Evolutionary conservation across 768 basidiomycete genomes (phyloP).

Genomic region (Symmetrospora coprosmae): DNA sequence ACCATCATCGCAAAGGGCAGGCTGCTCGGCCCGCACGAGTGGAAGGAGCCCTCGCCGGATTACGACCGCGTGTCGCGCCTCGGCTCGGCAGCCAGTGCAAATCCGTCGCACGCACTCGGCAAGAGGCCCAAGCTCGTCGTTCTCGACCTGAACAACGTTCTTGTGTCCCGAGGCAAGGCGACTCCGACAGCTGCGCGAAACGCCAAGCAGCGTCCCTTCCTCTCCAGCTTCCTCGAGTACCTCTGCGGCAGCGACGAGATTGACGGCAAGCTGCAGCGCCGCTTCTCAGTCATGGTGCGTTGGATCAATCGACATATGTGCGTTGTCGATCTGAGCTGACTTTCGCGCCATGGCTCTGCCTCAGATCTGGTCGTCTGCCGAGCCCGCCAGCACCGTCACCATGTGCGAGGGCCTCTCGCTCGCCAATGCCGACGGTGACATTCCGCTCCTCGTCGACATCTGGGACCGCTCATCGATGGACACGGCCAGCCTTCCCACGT

Average conservation of each 20-base stretch:
- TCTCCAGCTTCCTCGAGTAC: constrained; percentile 28
- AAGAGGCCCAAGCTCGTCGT: constrained; percentile 22
- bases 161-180: constrained; percentile 22
- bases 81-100: too few species aligned
- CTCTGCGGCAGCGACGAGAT: constrained; percentile 20
- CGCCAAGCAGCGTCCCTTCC: constrained; percentile 26
- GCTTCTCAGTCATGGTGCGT: constrained; percentile 18
- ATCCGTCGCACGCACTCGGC: too few species aligned
- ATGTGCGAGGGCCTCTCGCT: constrained; percentile 24
- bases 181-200: neutral
- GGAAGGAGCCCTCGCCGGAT: too few species aligned
- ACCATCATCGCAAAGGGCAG: neutral
- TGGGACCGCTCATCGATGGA: constrained; percentile 28
- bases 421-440: constrained; percentile 4
- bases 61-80: too few species aligned
- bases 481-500: constrained; percentile 7
- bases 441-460: constrained; percentile 16
- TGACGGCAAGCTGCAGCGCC: neutral
- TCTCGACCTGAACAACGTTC: constrained; percentile 30
- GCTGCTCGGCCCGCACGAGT: neutral
- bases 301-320: too few species aligned
- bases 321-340: neutral
- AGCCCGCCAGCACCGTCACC: constrained; percentile 22
- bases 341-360: neutral
- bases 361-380: constrained; percentile 26